Percentiles rank a stretch among this genome's conserved stretches.
Evolutionary conservation across 116 monocot genomes (phyloP).

Genomic region (Trichopus zeylanicus): DNA sequence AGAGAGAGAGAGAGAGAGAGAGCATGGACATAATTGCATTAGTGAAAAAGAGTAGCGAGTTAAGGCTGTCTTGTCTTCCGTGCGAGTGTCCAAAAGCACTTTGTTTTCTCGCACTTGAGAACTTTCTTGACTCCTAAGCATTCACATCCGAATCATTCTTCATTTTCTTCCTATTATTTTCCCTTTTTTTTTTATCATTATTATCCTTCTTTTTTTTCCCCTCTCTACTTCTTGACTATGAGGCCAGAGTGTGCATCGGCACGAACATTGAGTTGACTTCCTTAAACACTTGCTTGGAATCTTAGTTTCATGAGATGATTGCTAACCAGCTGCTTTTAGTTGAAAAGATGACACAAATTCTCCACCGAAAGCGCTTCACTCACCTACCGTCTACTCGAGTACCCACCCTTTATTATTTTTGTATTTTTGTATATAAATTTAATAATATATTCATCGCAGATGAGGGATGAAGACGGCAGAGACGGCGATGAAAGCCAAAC

Average conservation of each 20-base stretch:
- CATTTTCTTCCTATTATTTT: neutral
- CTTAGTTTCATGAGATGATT: neutral
- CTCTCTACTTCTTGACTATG: neutral
- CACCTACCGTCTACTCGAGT: too few species aligned
- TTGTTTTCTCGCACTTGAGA: conserved; percentile 1
- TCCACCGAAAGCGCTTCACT: neutral
- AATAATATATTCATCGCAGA: too few species aligned
- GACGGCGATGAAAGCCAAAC: too few species aligned
- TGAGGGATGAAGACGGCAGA: too few species aligned
- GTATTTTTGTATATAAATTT: too few species aligned
- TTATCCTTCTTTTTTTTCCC: neutral
- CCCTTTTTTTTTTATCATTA: neutral
- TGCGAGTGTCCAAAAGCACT: neutral
- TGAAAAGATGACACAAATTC: neutral
- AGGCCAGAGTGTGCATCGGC: neutral
- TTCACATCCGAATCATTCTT: neutral
- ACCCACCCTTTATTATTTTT: too few species aligned
- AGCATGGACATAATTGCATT: neutral
- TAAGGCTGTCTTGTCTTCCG: neutral
- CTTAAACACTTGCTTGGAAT: neutral
- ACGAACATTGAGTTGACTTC: neutral
- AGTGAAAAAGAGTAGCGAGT: neutral
- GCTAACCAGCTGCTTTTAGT: neutral
- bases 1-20: too few species aligned
- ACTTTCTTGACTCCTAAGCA: conserved; percentile 1